Evolutionary conservation across 176 grass and related monocot genomes (phyloP), one percentile per base, ranked within the genome.

Genomic region (Oryza rufipogon): DNA sequence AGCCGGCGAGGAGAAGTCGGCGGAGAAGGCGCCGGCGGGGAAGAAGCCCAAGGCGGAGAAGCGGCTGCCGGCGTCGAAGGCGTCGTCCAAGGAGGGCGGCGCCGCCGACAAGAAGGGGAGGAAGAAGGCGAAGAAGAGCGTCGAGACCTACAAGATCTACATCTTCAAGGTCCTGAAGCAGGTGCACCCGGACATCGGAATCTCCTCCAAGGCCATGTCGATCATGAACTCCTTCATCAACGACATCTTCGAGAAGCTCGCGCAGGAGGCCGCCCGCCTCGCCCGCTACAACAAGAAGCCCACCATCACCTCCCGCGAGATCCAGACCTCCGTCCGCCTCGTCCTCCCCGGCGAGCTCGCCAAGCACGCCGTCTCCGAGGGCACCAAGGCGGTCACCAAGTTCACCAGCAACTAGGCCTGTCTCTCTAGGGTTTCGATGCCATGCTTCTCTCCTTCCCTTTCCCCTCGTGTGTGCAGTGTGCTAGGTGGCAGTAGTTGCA

Each of bases 201-300:
- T 97, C 86, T 94, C 92, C 13, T 92, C 90, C 92, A 97, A 97
- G 92, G 95, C 95, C 84, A 97, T 97, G 95, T 84, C 87, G 77
- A 97, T 97, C 86, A 97, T 97, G 94, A 97, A 97, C 86, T 92
- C 90, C 16, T 97, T 97, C 84, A 96, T 96, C 86, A 93, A 96
- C 86, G 94, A 96, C 44, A 93, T 96, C 78, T 96, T 93, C 70
- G 92, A 97, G 90, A 97, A 97, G 92, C 82, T 97, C 25, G 90
- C 90, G 3, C 33, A 58, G 20, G 92, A 94, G 72, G 70, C 85
- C 0, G 38, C 90, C 56, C 44, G 49, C 7, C 88, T 94, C 16
- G 92, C 86, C 2, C 88, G 92, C 7, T 94, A 94, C 92, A 94
- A 91, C 76, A 94, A 94, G 88, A 93, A 93, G 79, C 86, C 91